Conservation (phyloP, 2,329 filamentous ascomycete species). For the Escovopsis sp. region DNA sequence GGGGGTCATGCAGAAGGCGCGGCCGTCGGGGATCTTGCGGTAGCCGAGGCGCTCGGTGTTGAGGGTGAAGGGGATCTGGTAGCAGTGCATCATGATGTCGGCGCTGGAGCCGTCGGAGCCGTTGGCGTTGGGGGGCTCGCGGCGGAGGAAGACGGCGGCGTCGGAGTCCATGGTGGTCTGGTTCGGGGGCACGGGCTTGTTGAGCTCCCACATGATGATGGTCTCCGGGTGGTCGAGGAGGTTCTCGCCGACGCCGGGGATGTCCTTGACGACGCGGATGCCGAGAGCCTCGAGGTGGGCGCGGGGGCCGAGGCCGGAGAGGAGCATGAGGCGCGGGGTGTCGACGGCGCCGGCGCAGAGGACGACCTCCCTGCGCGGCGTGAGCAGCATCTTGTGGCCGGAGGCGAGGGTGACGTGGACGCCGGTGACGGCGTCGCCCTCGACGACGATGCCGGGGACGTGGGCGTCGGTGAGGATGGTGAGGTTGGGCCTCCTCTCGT, state of each 20-base stretch:
- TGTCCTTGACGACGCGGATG: constrained; percentile 39
- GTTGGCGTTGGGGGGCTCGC: constrained; percentile 52
- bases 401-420: constrained; percentile 48
- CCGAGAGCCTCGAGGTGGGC: constrained; percentile 36
- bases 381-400: constrained; percentile 38
- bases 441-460: constrained; percentile 68
- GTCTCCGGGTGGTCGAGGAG: constrained; percentile 45
- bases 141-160: constrained; percentile 74
- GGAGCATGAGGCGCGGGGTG: constrained; percentile 52
- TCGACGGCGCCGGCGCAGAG: constrained; percentile 69
- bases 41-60: constrained; percentile 74
- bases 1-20: constrained; percentile 86
- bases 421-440: constrained; percentile 54
- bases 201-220: constrained; percentile 60
- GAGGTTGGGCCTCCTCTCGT: constrained; percentile 70
- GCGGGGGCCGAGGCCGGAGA: constrained; percentile 41
- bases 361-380: constrained; percentile 59
- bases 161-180: constrained; percentile 88
- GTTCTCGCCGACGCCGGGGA: constrained; percentile 46
- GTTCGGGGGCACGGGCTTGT: constrained; percentile 56
- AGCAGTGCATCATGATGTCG: constrained; percentile 94
- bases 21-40: constrained; percentile 44
- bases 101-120: constrained; percentile 58
- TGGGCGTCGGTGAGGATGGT: constrained; percentile 78
- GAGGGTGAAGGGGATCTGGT: constrained; percentile 82